A percentile compares a stretch with the other conserved stretches of the same genome.
Conservation (phyloP, 768 basidiomycete genomes). For the Gyrodon lividus region DNA sequence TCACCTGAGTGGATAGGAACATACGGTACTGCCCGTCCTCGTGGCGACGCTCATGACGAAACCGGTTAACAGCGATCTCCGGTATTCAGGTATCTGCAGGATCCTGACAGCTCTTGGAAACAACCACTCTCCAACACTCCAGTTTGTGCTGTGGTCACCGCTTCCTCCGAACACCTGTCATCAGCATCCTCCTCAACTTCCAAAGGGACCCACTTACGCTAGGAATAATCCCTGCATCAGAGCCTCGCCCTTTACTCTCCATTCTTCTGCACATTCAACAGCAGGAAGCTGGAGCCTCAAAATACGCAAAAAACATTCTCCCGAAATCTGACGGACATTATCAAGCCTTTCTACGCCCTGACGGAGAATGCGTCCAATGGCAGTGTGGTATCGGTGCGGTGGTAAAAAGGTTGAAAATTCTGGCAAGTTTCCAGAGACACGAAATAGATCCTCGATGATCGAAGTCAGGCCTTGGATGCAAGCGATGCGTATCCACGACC, state of each 20-base stretch:
- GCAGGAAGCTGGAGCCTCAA: slow-evolving; percentile 46
- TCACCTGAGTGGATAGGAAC: slow-evolving; percentile 27
- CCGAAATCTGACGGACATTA: slow-evolving; percentile 82
- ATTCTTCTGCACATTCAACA: slow-evolving; percentile 39
- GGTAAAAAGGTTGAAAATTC: slow-evolving; percentile 62
- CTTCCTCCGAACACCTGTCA: slow-evolving; percentile 29
- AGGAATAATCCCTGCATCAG: slow-evolving; percentile 55
- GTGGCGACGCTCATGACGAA: slow-evolving; percentile 79
- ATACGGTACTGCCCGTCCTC: slow-evolving; percentile 81
- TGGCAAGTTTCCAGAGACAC: slow-evolving; percentile 38
- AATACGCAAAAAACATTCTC: slow-evolving; percentile 55
- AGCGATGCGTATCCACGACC: slow-evolving; percentile 89
- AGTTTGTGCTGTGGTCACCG: slow-evolving; percentile 37
- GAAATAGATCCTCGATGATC: slow-evolving; percentile 51
- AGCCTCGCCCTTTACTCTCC: slow-evolving; percentile 50
- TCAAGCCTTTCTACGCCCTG: slow-evolving; percentile 91
- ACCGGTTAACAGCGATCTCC: slow-evolving; percentile 62
- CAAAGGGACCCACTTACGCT: slow-evolving; percentile 36
- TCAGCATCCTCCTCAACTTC: not conserved
- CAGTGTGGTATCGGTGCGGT: slow-evolving; percentile 50
- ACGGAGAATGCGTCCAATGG: slow-evolving; percentile 72
- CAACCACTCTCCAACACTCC: slow-evolving; percentile 74
- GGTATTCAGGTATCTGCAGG: slow-evolving; percentile 61
- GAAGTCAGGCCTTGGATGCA: slow-evolving; percentile 66
- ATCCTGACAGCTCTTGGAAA: slow-evolving; percentile 72